phyloP scores from a whole-genome alignment of 257 asterid species.

The Perilla frutescens region DNA sequence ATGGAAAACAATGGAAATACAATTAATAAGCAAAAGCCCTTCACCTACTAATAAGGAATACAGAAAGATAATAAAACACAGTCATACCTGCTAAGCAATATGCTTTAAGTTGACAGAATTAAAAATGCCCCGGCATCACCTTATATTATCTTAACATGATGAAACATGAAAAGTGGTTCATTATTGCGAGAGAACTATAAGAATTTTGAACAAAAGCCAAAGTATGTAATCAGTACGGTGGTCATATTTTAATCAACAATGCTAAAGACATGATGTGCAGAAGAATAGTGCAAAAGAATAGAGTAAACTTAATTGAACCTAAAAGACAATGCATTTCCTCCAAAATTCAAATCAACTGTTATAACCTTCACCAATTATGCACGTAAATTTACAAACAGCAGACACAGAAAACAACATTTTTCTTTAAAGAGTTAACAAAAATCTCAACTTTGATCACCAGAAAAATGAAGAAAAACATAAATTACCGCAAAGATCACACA shows the following conservation, averaged over 20 bases:
- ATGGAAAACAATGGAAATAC: constrained; percentile 3
- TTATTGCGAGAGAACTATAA: no score
- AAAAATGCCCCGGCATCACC: no score
- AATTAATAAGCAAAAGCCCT: background rate
- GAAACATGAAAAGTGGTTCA: no score
- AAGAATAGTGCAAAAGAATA: no score
- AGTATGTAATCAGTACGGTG: no score
- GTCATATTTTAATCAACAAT: constrained; percentile 25
- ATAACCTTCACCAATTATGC: constrained; percentile 11
- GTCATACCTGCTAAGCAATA: background rate
- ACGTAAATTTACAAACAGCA: background rate
- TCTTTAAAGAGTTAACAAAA: constrained; percentile 1
- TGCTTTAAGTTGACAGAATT: background rate
- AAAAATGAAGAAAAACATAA: constrained; percentile 8
- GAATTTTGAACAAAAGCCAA: no score
- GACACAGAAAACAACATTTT: background rate
- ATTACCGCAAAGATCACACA: constrained; percentile 20
- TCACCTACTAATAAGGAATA: no score
- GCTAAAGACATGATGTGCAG: constrained; percentile 9
- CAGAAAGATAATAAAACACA: background rate
- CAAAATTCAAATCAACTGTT: constrained; percentile 26
- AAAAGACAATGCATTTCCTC: constrained; percentile 23
- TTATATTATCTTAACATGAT: no score
- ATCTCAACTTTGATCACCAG: constrained; percentile 25
- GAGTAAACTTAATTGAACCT: constrained; percentile 9